phyloP scores from a whole-genome alignment of 176 grass and related monocot species.

The Zoysia japonica region DNA sequence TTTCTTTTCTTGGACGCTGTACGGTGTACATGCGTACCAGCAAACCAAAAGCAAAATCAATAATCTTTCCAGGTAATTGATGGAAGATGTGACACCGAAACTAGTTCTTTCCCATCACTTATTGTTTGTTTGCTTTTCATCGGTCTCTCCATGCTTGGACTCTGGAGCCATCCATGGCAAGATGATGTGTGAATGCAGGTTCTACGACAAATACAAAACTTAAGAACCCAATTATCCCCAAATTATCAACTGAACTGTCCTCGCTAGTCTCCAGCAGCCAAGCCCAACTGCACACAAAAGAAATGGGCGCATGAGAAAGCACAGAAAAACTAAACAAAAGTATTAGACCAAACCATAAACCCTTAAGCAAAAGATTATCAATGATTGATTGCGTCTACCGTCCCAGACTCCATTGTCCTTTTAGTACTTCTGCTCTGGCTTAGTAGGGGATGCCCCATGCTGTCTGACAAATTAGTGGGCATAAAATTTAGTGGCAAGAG shows the following conservation, averaged over 20 bases:
- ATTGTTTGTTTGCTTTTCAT: slow-evolving; percentile 35
- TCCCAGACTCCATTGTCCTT: slow-evolving; percentile 42
- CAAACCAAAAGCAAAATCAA: slow-evolving; percentile 13
- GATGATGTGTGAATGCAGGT: slow-evolving; percentile 48
- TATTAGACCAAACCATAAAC: slow-evolving; percentile 37
- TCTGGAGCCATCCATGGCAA: slow-evolving; percentile 29
- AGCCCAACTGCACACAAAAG: slow-evolving; percentile 56
- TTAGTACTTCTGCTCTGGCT: slow-evolving; percentile 27
- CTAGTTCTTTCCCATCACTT: slow-evolving; percentile 37
- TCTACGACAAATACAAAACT: slow-evolving; percentile 26
- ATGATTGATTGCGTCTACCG: slow-evolving; percentile 33
- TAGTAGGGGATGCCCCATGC: slow-evolving; percentile 23
- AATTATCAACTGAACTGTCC: slow-evolving; percentile 48
- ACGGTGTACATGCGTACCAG: slow-evolving; percentile 36
- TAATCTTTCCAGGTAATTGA: slow-evolving; percentile 27
- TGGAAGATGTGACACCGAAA: slow-evolving; percentile 38
- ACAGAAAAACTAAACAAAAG: slow-evolving; percentile 35
- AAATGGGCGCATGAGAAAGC: slow-evolving; percentile 45
- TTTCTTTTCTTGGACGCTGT: slow-evolving; percentile 21
- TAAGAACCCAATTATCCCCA: slow-evolving; percentile 26
- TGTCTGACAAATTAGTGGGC: slow-evolving; percentile 13
- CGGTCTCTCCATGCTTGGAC: slow-evolving; percentile 27
- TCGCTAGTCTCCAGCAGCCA: slow-evolving; percentile 37
- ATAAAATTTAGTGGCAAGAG: slow-evolving; percentile 50
- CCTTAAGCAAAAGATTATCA: slow-evolving; percentile 25